Percentiles rank a stretch among this genome's conserved stretches.
These are phyloP conservation scores for Anisodus tanguticus DNA, from an alignment of 257 asterid species.

Conservation along the genomic window DNA sequence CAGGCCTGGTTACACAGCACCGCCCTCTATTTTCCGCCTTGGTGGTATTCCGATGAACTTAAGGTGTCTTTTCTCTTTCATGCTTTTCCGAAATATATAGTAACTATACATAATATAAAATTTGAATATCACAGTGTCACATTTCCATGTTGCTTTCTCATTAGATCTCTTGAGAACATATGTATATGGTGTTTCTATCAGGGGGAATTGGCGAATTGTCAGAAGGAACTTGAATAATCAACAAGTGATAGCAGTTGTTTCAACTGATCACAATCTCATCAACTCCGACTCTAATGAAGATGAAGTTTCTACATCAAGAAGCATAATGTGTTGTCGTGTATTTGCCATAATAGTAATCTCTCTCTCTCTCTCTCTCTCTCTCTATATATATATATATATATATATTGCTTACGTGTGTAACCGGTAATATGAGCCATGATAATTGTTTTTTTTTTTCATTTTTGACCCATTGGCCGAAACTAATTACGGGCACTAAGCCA, in stretches of 20 bases:
- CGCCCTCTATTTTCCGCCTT: conserved; percentile 83
- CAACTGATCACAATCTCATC: conserved; percentile 62
- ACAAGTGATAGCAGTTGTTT: conserved; percentile 77
- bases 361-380: conserved; percentile 44
- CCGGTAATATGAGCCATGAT: neutral
- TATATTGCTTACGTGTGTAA: neutral
- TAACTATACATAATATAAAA: neutral
- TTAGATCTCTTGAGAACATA: neutral
- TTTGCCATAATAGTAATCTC: conserved; percentile 73
- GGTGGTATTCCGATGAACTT: conserved; percentile 85
- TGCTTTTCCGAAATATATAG: neutral
- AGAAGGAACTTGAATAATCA: conserved; percentile 75
- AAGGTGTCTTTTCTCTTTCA: conserved; percentile 50
- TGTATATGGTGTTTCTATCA: conserved; percentile 35
- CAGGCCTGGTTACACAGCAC: conserved; percentile 94
- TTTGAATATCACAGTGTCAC: neutral
- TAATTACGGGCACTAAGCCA: too few species aligned
- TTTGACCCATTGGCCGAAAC: too few species aligned
- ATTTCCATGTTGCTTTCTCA: neutral
- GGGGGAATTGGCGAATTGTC: conserved; percentile 93
- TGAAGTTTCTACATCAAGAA: conserved; percentile 66
- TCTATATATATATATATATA: neutral
- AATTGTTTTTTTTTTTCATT: too few species aligned
- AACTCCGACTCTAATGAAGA: conserved; percentile 61
- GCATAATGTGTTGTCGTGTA: conserved; percentile 69